These are phyloP conservation scores for Arthonia radiata DNA, from an alignment of 495 filamentous ascomycete genomes.

Conservation along the genomic window DNA sequence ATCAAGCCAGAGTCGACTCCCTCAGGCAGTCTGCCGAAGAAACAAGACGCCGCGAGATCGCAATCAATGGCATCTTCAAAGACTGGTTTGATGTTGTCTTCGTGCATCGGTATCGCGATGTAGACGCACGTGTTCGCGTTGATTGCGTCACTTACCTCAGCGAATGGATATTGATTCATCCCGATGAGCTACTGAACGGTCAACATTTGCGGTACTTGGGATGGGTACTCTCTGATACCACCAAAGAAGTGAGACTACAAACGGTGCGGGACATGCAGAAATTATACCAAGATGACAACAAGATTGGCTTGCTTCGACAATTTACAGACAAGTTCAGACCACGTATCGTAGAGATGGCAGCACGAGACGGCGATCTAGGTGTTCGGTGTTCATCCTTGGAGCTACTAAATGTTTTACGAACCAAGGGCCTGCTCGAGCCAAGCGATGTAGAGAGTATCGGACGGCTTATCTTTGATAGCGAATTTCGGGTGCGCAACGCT, in stretches of 20 bases:
- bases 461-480: conserved; percentile 64
- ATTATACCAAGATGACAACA: conserved; percentile 50
- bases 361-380: conserved; percentile 46
- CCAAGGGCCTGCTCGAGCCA: conserved; percentile 69
- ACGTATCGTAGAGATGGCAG: conserved; percentile 83
- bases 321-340: conserved; percentile 77
- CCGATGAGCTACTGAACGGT: conserved; percentile 68
- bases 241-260: conserved; percentile 40
- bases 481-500: conserved; percentile 58
- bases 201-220: conserved; percentile 78
- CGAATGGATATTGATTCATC: conserved; percentile 60
- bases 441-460: conserved; percentile 72
- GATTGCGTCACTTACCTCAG: conserved; percentile 70
- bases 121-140: conserved; percentile 63
- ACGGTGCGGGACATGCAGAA: conserved; percentile 57
- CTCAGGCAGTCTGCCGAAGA: conserved; percentile 44
- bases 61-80: conserved; percentile 40
- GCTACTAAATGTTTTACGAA: conserved; percentile 55
- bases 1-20: conserved; percentile 43
- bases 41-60: conserved; percentile 34
- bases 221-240: conserved; percentile 71
- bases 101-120: conserved; percentile 81
- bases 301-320: conserved; percentile 49
- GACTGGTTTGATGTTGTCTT: conserved; percentile 78
- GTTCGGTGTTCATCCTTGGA: conserved; percentile 59